A percentile compares a stretch with the other conserved stretches of the same genome.
Conservation (phyloP, 805 yeast genomes). For the Wickerhamomyces canadensis region DNA sequence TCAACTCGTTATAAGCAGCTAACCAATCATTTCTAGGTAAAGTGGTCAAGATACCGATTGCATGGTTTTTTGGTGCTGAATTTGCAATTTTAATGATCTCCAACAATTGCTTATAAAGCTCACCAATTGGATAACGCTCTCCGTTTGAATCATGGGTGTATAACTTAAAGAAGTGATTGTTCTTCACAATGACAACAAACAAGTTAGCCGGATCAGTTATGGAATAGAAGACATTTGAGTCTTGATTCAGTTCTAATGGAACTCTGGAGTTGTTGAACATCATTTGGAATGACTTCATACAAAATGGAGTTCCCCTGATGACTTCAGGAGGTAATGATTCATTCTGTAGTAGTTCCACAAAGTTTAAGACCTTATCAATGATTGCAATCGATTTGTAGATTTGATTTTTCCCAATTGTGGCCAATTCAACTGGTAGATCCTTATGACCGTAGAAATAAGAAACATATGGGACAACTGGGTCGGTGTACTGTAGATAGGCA, state of each 20-base stretch:
- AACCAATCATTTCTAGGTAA: constrained; percentile 84
- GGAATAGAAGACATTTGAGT: constrained; percentile 51
- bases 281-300: constrained; percentile 88
- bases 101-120: constrained; percentile 53
- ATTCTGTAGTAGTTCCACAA: constrained; percentile 58
- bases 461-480: constrained; percentile 92
- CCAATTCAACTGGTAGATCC: constrained; percentile 41
- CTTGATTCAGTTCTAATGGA: constrained; percentile 57
- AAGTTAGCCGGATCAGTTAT: constrained; percentile 40
- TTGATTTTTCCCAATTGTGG: constrained; percentile 53
- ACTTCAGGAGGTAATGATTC: constrained; percentile 78
- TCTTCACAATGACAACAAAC: constrained; percentile 65
- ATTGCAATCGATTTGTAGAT: constrained; percentile 72
- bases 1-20: constrained; percentile 50
- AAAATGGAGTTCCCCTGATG: constrained; percentile 74
- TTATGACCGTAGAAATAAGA: constrained; percentile 86
- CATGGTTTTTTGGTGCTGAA: constrained; percentile 23
- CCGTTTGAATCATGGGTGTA: constrained; percentile 46
- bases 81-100: constrained; percentile 40
- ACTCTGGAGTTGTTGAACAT: constrained; percentile 89
- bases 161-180: constrained; percentile 79
- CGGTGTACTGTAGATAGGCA: constrained; percentile 86
- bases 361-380: constrained; percentile 59
- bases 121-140: constrained; percentile 37
- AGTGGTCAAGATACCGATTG: constrained; percentile 73